These are phyloP conservation scores for Haplosporangium gracile DNA, from an alignment of 192 early-diverging fungal species.

Conservation along the genomic window DNA sequence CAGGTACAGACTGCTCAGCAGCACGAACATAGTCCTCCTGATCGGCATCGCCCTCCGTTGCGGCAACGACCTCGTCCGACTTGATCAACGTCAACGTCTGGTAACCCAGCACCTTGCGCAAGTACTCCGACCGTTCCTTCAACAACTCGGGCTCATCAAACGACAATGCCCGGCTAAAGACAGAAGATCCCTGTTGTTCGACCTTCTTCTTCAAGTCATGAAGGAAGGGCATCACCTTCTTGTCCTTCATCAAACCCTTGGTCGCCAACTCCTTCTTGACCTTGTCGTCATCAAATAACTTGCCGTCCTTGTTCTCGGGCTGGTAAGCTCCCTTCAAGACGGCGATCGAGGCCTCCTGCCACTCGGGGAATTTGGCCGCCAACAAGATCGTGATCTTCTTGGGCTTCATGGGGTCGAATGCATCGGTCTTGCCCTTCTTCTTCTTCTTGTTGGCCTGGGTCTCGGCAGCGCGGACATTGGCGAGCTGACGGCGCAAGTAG, in stretches of 20 bases:
- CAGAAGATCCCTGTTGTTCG: slow-evolving; percentile 70
- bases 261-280: slow-evolving; percentile 73
- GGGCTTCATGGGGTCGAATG: slow-evolving; percentile 70
- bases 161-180: slow-evolving; percentile 83
- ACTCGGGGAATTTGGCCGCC: slow-evolving; percentile 88
- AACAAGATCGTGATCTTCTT: slow-evolving; percentile 86
- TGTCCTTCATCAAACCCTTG: slow-evolving; percentile 90
- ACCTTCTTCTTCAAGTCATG: slow-evolving; percentile 91
- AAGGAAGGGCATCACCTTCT: slow-evolving; percentile 97
- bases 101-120: slow-evolving; percentile 73
- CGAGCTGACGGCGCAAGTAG: slow-evolving; percentile 83
- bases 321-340: slow-evolving; percentile 62
- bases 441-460: slow-evolving; percentile 79
- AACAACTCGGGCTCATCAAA: slow-evolving; percentile 90
- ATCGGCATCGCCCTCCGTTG: slow-evolving; percentile 38
- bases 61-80: slow-evolving; percentile 51
- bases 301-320: slow-evolving; percentile 68
- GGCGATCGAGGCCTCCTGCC: slow-evolving; percentile 84
- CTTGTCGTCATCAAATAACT: slow-evolving; percentile 81
- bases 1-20: slow-evolving; percentile 69
- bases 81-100: slow-evolving; percentile 63
- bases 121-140: slow-evolving; percentile 60
- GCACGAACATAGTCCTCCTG: slow-evolving; percentile 64
- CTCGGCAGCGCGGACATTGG: slow-evolving; percentile 87
- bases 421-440: slow-evolving; percentile 73